Base-by-base conservation (phyloP, 192 early-diverging fungal genomes). In the Mortierella antarctica region DNA sequence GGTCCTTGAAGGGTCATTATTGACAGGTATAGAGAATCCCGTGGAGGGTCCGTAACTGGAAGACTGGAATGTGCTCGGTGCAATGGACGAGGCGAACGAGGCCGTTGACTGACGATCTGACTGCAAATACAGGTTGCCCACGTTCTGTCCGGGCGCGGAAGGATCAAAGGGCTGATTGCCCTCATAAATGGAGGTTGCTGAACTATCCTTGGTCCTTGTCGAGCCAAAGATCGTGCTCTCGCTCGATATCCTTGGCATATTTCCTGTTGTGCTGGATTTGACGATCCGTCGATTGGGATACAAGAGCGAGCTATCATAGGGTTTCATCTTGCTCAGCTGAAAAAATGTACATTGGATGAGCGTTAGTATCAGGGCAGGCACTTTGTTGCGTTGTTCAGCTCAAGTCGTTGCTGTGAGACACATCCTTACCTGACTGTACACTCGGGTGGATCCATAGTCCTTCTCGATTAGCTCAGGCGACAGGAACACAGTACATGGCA, bases 401-500 rank as follows among this genome's bases (percentile, higher is more conserved):
- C 17, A 62, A 8, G 40, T 45, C 6, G 18, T 1, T 6, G n/a
- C n/a, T 21, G 55, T 12, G 15, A 63, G 8, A 56, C 57, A 40
- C 13, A 44, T 67, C 45, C 17, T n/a, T 79, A 79, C 76, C 57
- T 67, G 65, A 48, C 50, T 53, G 11, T 58, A 57, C 31, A 39
- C 59, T 31, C 61, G 70, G 11, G 45, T 67, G 14, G 66, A 58
- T 10, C 56, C 57, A 51, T 67, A 67, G 45, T 72, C 77, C 44
- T 80, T 80, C 23, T 80, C 85, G 40, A 72, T 72, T 18, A 85
- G 73, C 13, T 80, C 74, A 11, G 89, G 89, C 11, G 86, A 88
- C 21, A 96, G 57, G 67, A 95, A 95, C 1, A 91, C 89, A 0
- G 92, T 95, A 53, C 89, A 84, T 9, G 91, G 91, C 0, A 89